Evolutionary conservation across 1,284 basidiomycete species (phyloP).

Genomic region (Apiotrichum sp.): DNA sequence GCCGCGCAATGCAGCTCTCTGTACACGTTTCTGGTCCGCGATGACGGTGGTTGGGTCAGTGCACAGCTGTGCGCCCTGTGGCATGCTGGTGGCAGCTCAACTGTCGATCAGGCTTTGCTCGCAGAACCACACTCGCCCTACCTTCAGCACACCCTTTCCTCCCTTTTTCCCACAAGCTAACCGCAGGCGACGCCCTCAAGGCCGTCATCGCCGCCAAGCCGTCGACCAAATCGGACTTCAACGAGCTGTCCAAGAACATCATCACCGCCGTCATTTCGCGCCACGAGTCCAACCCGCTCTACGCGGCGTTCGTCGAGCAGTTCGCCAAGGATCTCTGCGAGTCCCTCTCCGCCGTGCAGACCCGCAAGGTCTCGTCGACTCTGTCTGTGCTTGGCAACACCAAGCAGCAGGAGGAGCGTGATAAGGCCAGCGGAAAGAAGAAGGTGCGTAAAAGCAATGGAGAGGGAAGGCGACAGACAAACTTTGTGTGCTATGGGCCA

Average conservation of each 20-base stretch:
- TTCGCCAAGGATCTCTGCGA: conserved; percentile 66
- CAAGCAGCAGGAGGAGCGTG: conserved; percentile 82
- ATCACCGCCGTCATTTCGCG: conserved; percentile 66
- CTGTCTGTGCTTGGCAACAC: conserved; percentile 83
- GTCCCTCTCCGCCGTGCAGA: conserved; percentile 77
- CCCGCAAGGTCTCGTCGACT: conserved; percentile 73
- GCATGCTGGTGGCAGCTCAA: too few relatives aligned
- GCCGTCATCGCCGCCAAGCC: conserved; percentile 65
- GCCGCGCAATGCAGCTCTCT: too few relatives aligned
- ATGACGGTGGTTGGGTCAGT: background rate
- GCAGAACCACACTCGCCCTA: too few relatives aligned
- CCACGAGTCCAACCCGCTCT: conserved; percentile 73
- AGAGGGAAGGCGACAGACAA: background rate
- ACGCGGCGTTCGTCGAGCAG: conserved; percentile 71
- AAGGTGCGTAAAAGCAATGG: conserved; percentile 51
- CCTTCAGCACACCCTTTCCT: too few relatives aligned
- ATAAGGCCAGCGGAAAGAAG: conserved; percentile 82
- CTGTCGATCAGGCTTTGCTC: too few relatives aligned
- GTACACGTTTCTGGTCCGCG: too few relatives aligned
- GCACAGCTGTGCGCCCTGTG: background rate
- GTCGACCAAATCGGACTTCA: conserved; percentile 78
- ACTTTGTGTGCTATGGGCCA: too few relatives aligned
- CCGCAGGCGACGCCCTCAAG: conserved; percentile 50
- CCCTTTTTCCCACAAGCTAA: conserved; percentile 2
- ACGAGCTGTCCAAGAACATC: conserved; percentile 63